These are phyloP conservation scores for Cryptomeria japonica DNA, from an alignment of 75 land plant species.

Conservation along the genomic window DNA sequence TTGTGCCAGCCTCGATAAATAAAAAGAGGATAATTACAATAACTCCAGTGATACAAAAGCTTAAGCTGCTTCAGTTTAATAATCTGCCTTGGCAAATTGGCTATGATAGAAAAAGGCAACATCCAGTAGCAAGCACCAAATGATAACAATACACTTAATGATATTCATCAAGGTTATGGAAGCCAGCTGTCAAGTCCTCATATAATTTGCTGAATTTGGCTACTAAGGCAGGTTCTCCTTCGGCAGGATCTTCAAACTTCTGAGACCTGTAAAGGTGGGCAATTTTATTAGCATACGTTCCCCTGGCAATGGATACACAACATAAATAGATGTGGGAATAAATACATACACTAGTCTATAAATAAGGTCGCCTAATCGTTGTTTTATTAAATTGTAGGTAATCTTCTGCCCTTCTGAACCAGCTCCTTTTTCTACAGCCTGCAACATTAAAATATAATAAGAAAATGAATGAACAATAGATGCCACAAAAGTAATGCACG, in stretches of 20 bases:
- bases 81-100: not conserved
- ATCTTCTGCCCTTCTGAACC: constrained; percentile 98
- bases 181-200: constrained; percentile 82
- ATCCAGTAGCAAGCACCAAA: not conserved
- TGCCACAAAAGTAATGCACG: not conserved
- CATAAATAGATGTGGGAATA: constrained; percentile 4
- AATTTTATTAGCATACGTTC: constrained; percentile 8
- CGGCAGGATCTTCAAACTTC: constrained; percentile 96
- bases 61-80: not conserved
- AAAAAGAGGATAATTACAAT: not conserved
- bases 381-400: constrained; percentile 88
- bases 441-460: constrained; percentile 7
- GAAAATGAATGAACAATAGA: not conserved
- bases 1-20: not conserved
- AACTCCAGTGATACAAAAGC: not conserved
- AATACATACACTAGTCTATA: constrained; percentile 90
- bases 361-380: constrained; percentile 92
- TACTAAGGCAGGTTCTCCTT: constrained; percentile 81
- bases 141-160: constrained; percentile 23
- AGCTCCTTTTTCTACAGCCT: constrained; percentile 98
- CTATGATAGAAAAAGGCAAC: not conserved
- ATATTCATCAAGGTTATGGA: constrained; percentile 92
- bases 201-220: constrained; percentile 77
- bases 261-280: constrained; percentile 67
- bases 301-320: not conserved